Base-by-base conservation (phyloP, 768 basidiomycete genomes). In the Scleroderma citrinum region DNA sequence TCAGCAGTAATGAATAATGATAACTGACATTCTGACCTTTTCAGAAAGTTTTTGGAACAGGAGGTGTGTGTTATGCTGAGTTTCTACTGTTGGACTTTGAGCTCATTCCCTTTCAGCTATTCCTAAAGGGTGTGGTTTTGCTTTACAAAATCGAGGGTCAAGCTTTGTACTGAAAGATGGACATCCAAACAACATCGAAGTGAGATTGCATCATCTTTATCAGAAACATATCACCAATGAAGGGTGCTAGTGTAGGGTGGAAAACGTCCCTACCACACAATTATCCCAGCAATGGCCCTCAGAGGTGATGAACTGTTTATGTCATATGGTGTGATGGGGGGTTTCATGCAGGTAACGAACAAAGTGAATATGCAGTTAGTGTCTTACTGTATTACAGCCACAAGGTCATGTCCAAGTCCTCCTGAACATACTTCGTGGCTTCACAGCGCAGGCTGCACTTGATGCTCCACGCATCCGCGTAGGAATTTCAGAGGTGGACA, bases 351-450 rank as follows among this genome's bases (percentile, higher is more conserved):
- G 75, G 85, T 78, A 44, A 45, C 0, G 8, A 30, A 16, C 30
- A 16, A 13, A n/a, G 13, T 21, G 23, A 31, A 23, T 38, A 29
- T 23, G 20, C 44, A 39, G 13, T 3, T 19, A 31, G 32, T 16
- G 26, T 47, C 42, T 54, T 12, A 19, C 21, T 31, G 41, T 24
- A 36, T 35, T 23, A 38, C 44, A 96, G 80, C 95, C 95, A 1
- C 93, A 95, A 75, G 94, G 96, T 0, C 95, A 98, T 57, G 78
- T 98, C 3, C 96, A 99, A 68, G 93, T 97, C 7, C 73, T 98
- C 21, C 68, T 97, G 24, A 96, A 93, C 62, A 78, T 96, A 45
- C 76, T 97, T 23, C 80, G 92, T 40, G 94, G 94, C 2, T 90
- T 82, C 65, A 87, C 83, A 2, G 77, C 83, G 0, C 96, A 99